Evolutionary conservation across 2,329 filamentous ascomycete genomes (phyloP).

Genomic region (Tetracladium maxilliforme): DNA sequence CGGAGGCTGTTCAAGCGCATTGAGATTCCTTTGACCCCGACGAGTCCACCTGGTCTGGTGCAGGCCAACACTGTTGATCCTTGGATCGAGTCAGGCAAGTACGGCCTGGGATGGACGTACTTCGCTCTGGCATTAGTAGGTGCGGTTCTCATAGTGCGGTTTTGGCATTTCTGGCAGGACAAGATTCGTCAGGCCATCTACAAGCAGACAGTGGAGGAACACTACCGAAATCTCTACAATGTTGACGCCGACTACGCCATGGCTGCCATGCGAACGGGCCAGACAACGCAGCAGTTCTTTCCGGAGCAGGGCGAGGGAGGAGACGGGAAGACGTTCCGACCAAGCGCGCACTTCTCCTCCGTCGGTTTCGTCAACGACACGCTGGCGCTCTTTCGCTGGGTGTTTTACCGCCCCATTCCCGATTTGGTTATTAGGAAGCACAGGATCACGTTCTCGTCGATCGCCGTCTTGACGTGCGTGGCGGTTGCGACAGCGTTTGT

Average conservation of each 20-base stretch:
- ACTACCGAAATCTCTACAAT: conserved; percentile 39
- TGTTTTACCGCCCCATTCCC: conserved; percentile 80
- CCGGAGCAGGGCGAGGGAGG: conserved; percentile 42
- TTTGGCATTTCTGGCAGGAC: conserved; percentile 87
- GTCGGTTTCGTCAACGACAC: conserved; percentile 62
- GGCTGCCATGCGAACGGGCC: conserved; percentile 37
- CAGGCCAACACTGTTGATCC: conserved; percentile 58
- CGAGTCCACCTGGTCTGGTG: conserved; percentile 44
- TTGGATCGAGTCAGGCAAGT: conserved; percentile 71
- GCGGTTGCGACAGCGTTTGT: conserved; percentile 57
- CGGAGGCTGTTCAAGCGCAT: conserved; percentile 26
- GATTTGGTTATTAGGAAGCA: conserved; percentile 53
- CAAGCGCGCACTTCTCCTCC: conserved; percentile 56
- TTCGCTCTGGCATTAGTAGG: conserved; percentile 63
- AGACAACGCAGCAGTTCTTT: conserved; percentile 53
- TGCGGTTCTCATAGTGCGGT: conserved; percentile 51
- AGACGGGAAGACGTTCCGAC: conserved; percentile 42
- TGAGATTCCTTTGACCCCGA: conserved; percentile 41
- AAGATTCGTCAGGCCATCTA: conserved; percentile 82
- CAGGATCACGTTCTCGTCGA: conserved; percentile 62
- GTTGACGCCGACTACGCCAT: conserved; percentile 45
- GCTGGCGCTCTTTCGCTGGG: conserved; percentile 71
- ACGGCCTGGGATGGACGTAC: conserved; percentile 78
- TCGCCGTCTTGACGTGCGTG: conserved; percentile 56
- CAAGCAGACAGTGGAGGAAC: conserved; percentile 63